Percentiles rank a stretch among this genome's conserved stretches.
Conservation (phyloP, 331 rosid genomes). For the Acacia concinna region DNA sequence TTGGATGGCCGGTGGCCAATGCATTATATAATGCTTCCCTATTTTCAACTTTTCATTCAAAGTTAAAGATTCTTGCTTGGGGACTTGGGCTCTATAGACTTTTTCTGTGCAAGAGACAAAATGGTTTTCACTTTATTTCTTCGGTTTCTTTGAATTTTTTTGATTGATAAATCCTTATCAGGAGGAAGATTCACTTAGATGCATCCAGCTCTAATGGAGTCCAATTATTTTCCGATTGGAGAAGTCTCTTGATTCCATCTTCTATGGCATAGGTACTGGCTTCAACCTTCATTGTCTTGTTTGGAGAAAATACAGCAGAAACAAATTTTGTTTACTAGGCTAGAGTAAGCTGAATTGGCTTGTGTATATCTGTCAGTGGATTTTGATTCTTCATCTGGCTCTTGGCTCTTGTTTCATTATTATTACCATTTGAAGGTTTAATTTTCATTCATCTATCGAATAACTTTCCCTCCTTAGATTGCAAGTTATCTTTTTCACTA, state of each 20-base stretch:
- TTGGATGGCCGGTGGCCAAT: background rate
- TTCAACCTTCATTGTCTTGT: slow-evolving; percentile 22
- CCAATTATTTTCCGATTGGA: slow-evolving; percentile 42
- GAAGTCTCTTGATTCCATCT: slow-evolving; percentile 31
- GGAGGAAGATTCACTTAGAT: slow-evolving; percentile 1
- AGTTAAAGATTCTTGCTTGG: background rate
- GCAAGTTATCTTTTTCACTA: background rate
- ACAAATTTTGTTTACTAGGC: background rate
- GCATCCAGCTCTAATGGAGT: slow-evolving; percentile 42
- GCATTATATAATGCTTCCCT: background rate
- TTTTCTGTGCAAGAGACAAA: background rate
- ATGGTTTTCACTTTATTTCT: background rate
- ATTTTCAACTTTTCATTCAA: background rate
- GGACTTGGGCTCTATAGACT: background rate
- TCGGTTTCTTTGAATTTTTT: background rate
- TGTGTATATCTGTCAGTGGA: background rate
- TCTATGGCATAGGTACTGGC: slow-evolving; percentile 41
- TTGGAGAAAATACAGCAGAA: slow-evolving; percentile 30
- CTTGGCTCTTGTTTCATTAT: background rate
- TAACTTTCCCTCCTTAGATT: background rate
- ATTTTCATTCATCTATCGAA: background rate
- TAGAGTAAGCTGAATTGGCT: background rate
- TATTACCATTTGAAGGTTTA: background rate
- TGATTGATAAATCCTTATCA: background rate
- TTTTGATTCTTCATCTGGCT: background rate